Evolutionary conservation across 495 filamentous ascomycete genomes (phyloP), one percentile per base, ranked within the genome.

Genomic region (Hypomontagnella monticulosa): DNA sequence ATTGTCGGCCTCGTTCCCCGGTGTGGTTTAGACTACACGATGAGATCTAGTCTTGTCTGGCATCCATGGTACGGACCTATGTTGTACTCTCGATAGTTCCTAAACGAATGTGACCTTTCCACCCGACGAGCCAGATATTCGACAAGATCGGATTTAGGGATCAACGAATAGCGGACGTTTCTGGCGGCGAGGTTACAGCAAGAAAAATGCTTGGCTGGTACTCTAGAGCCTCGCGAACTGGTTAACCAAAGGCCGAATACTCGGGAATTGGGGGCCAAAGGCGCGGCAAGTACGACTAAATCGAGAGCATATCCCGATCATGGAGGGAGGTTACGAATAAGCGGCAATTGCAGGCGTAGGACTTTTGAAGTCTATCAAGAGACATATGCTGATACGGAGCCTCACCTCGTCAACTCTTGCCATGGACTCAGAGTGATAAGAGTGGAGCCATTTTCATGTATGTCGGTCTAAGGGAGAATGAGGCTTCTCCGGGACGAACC

Each of bases 231-330:
- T 56, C 44, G 59, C 33, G 40, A 14, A 40, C 33, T 33, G 42
- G 33, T 32, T 42, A 47, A 54, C 11, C 15, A 41, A 36, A 37
- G 16, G 16, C 34, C 10, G 16, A 18, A 6, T 44, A 37, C 1
- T 10, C 12, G 23, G 49, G 18, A n/a, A 15, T 56, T 67, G 57
- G 57, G 63, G 57, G 63, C 63, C 40, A 36, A 57, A 47, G 36
- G 44, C 37, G 37, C 36, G 38, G 40, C 46, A 1, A 34, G 20
- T 11, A 16, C 36, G 30, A 16, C 16, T 18, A 14, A 33, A 47
- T 30, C 30, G 18, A 32, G 30, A 32, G 18, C 32, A 50, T 63
- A 48, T 33, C 42, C 57, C 44, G 44, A 3, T 34, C 5, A 46
- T 14, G 46, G 61, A 63, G 57, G 46, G 52, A 52, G 16, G 43